Evolutionary conservation across 768 basidiomycete species (phyloP).

Genomic region (Baorangia bicolor): DNA sequence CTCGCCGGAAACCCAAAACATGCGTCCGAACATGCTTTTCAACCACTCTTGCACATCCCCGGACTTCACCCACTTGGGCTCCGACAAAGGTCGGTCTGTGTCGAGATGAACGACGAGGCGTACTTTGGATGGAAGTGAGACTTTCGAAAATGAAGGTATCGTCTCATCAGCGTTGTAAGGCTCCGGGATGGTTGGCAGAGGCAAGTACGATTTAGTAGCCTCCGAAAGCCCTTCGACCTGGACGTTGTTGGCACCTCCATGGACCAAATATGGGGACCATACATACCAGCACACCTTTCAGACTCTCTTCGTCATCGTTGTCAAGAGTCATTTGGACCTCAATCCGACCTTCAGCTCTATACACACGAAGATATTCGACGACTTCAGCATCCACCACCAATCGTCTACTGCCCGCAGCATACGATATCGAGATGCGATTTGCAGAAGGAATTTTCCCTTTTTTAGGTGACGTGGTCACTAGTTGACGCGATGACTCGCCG

Average conservation of each 20-base stretch:
- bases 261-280: background rate
- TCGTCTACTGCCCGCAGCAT: constrained; percentile 83
- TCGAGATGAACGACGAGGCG: constrained; percentile 82
- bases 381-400: constrained; percentile 88
- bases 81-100: constrained; percentile 82
- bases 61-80: constrained; percentile 95
- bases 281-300: constrained; percentile 78
- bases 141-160: constrained; percentile 70
- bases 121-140: constrained; percentile 50
- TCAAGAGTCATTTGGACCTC: constrained; percentile 71
- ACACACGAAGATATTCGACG: constrained; percentile 78
- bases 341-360: constrained; percentile 79
- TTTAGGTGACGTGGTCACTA: constrained; percentile 29
- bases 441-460: constrained; percentile 59
- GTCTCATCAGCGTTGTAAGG: constrained; percentile 53
- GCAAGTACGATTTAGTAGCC: constrained; percentile 64
- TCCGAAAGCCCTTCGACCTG: constrained; percentile 79
- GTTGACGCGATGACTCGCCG: constrained; percentile 44
- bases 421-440: constrained; percentile 92
- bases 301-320: constrained; percentile 51
- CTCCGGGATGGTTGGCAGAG: constrained; percentile 47
- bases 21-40: constrained; percentile 80
- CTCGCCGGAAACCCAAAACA: constrained; percentile 84
- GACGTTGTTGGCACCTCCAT: constrained; percentile 9
- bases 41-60: constrained; percentile 95